phyloP scores from a whole-genome alignment of 2,329 filamentous ascomycete genomes.

The Calonectria montana region DNA sequence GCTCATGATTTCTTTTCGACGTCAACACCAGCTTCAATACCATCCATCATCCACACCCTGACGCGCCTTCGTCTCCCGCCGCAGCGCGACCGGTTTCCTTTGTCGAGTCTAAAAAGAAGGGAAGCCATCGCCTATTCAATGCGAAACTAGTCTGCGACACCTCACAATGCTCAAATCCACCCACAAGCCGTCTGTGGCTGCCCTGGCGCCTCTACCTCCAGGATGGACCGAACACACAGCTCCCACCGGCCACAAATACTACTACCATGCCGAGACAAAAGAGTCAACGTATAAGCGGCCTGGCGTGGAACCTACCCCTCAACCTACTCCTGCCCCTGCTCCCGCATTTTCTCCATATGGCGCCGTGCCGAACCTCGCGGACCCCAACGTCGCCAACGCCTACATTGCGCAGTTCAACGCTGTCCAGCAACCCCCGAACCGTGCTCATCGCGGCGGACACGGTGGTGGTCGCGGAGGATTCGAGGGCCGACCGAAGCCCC shows the following conservation, averaged over 20 bases:
- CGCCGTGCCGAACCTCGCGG: slow-evolving; percentile 56
- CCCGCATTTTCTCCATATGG: slow-evolving; percentile 41
- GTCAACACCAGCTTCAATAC: slow-evolving; percentile 7
- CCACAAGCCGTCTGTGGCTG: slow-evolving; percentile 68
- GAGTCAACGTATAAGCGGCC: slow-evolving; percentile 90
- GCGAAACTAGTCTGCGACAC: slow-evolving; percentile 28
- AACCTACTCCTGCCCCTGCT: slow-evolving; percentile 46
- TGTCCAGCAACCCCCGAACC: slow-evolving; percentile 48
- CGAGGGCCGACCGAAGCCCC: slow-evolving; percentile 71
- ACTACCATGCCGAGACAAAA: slow-evolving; percentile 85
- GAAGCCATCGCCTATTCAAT: slow-evolving; percentile 11
- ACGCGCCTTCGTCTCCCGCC: not conserved
- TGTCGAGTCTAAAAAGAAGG: not conserved
- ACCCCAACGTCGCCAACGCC: slow-evolving; percentile 69
- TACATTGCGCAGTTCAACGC: slow-evolving; percentile 67
- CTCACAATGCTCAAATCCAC: slow-evolving; percentile 78
- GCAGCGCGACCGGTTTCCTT: not conserved
- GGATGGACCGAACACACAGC: slow-evolving; percentile 97
- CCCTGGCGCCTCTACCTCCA: slow-evolving; percentile 72
- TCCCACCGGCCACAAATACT: slow-evolving; percentile 88
- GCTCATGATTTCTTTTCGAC: slow-evolving; percentile 26
- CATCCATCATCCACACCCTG: not conserved
- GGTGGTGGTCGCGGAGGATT: slow-evolving; percentile 59
- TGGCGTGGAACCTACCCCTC: slow-evolving; percentile 44
- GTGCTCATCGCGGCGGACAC: slow-evolving; percentile 45